Percentiles rank a stretch among this genome's conserved stretches.
Conservation (phyloP, 2,329 filamentous ascomycete species). For the Stylonectria norvegica region DNA sequence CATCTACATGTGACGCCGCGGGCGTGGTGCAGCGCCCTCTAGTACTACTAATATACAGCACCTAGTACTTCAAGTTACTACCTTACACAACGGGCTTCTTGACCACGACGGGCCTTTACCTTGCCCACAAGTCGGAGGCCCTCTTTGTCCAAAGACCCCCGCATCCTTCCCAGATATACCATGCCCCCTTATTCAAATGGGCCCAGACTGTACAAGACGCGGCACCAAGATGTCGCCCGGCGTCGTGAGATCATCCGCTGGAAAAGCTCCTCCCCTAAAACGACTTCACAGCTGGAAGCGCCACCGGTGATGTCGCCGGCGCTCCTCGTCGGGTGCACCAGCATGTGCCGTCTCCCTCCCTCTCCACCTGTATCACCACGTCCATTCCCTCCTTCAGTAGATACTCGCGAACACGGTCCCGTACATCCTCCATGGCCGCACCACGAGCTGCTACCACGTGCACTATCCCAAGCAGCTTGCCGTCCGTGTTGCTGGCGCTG, state of each 20-base stretch:
- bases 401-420: constrained; percentile 71
- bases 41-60: constrained; percentile 5
- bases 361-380: constrained; percentile 82
- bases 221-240: constrained; percentile 3
- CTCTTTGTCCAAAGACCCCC: constrained; percentile 3
- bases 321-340: constrained; percentile 49
- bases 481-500: constrained; percentile 39
- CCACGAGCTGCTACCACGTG: constrained; percentile 74
- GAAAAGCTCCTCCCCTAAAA: constrained; percentile 29
- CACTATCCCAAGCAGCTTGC: constrained; percentile 74
- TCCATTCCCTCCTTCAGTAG: constrained; percentile 71
- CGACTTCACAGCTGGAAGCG: constrained; percentile 31
- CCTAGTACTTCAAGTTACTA: too few species aligned
- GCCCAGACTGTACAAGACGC: constrained; percentile 6
- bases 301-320: constrained; percentile 25
- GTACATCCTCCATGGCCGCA: constrained; percentile 77
- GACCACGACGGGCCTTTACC: constrained; percentile 6
- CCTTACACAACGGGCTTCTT: too few species aligned
- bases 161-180: constrained; percentile 1
- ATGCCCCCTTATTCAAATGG: constrained; percentile 5
- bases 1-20: too few species aligned
- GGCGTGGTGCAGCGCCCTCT: too few species aligned
- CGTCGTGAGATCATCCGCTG: constrained; percentile 1
- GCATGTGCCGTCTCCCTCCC: constrained; percentile 68
- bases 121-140: too few species aligned